phyloP scores from a whole-genome alignment of 305 asterid genomes.

The Rubia occidens region DNA sequence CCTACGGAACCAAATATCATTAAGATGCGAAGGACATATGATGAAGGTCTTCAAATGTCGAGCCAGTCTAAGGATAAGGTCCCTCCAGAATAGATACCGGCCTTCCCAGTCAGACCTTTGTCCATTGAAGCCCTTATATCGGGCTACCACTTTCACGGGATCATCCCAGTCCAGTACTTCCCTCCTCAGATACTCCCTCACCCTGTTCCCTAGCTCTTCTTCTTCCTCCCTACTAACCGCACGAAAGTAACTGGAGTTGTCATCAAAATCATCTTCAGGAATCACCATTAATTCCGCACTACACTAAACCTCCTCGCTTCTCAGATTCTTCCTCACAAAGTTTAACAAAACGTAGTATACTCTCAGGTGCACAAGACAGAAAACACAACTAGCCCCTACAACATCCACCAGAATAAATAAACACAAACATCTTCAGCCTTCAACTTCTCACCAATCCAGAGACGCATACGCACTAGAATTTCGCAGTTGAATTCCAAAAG shows the following conservation, averaged over 20 bases:
- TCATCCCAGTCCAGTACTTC: constrained; percentile 68
- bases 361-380: neutral
- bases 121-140: constrained; percentile 74
- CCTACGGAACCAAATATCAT: constrained; percentile 51
- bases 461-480: no score
- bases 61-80: constrained; percentile 59
- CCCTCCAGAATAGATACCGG: constrained; percentile 63
- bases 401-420: no score
- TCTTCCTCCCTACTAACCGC: neutral
- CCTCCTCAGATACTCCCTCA: constrained; percentile 34
- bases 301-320: neutral
- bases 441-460: no score
- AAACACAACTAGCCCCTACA: no score
- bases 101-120: constrained; percentile 75
- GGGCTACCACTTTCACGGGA: constrained; percentile 36
- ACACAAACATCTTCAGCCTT: no score
- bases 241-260: neutral
- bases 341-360: neutral
- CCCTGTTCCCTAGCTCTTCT: constrained; percentile 20
- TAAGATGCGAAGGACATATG: constrained; percentile 52
- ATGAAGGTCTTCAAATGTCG: constrained; percentile 46
- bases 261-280: neutral
- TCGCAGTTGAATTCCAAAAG: no score
- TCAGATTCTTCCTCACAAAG: neutral
- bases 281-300: neutral